Evolutionary conservation across 257 asterid genomes (phyloP).

Genomic region (Jacaranda copaia): DNA sequence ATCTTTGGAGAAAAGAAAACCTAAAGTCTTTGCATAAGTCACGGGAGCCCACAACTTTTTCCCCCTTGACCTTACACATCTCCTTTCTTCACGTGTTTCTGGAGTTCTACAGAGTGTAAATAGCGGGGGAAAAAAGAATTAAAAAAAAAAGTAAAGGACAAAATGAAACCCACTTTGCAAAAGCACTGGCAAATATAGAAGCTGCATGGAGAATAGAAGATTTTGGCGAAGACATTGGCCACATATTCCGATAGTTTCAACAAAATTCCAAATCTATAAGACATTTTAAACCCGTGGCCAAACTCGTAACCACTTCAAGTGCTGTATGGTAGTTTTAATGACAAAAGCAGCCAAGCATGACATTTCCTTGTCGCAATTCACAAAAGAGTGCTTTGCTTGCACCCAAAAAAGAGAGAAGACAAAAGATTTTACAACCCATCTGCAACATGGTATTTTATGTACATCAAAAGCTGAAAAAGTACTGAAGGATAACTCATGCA

Average conservation of each 20-base stretch:
- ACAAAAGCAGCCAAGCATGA: background rate
- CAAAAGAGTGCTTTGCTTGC: background rate
- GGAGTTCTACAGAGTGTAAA: no score
- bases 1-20: no score
- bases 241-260: background rate
- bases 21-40: no score
- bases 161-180: no score
- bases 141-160: no score
- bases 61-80: no score
- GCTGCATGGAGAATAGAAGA: no score
- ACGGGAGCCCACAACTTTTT: no score
- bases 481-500: background rate
- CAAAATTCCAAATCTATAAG: background rate
- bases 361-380: background rate
- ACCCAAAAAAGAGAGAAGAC: background rate
- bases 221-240: background rate
- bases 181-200: no score
- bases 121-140: no score
- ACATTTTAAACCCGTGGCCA: background rate
- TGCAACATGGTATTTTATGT: background rate
- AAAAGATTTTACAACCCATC: background rate
- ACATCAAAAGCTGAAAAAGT: background rate
- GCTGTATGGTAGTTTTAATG: background rate
- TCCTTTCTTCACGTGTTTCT: no score
- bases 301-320: background rate